Evolutionary conservation across 345 rosid species (phyloP).

Genomic region (Eucalyptus sp.): DNA sequence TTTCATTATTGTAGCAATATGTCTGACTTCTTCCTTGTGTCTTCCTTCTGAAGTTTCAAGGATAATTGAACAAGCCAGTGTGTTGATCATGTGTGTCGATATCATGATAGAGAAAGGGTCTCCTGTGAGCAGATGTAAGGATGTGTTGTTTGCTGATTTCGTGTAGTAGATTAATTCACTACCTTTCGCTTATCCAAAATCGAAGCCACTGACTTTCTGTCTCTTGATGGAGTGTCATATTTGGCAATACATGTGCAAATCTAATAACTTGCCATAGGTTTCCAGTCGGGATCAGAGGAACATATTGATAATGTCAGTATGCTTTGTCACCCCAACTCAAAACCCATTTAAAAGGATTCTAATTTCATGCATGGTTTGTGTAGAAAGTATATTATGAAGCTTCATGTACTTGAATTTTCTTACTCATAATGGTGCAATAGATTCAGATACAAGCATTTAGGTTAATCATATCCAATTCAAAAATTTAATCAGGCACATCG

Average conservation of each 20-base stretch:
- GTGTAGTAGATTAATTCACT: not conserved
- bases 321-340: not conserved
- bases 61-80: not conserved
- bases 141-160: not conserved
- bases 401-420: not conserved
- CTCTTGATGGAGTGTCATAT: not conserved
- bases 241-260: not conserved
- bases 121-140: not conserved
- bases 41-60: not conserved
- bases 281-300: not conserved
- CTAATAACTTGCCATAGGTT: not conserved
- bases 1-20: not conserved
- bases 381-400: not conserved
- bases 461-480: not conserved
- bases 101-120: not conserved
- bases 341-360: not conserved
- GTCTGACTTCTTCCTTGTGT: not conserved
- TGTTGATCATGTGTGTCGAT: not conserved
- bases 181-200: not conserved
- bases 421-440: not conserved
- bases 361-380: not conserved
- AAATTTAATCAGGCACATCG: not conserved
- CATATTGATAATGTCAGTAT: not conserved
- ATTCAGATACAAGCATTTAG: not conserved
- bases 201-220: not conserved